A percentile compares a stretch with the other conserved stretches of the same genome.
Conservation (phyloP, 352 stramenopile genomes). For the Thraustochytrium striatum region DNA sequence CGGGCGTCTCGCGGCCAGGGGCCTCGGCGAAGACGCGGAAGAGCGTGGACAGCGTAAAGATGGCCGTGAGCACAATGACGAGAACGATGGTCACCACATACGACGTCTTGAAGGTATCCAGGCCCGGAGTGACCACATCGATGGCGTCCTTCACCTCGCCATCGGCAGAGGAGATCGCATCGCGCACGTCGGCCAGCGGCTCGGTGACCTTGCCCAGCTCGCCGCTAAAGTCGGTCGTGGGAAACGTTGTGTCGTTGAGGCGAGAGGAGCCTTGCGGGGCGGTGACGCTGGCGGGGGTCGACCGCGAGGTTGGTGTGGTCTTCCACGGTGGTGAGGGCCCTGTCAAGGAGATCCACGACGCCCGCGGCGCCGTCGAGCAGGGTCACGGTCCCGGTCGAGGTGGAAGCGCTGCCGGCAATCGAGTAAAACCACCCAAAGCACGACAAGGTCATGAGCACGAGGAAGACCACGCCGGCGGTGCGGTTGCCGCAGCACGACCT, state of each 20-base stretch:
- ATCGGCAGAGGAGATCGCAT: neutral
- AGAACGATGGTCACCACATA: neutral
- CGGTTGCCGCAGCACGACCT: constrained; percentile 11
- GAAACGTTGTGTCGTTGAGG: constrained; percentile 14
- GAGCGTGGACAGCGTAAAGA: constrained; percentile 34
- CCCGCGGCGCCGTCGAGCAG: neutral
- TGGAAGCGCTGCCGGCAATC: constrained; percentile 11
- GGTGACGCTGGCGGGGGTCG: neutral
- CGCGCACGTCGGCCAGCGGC: neutral
- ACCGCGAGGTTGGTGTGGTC: neutral
- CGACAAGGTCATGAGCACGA: constrained; percentile 10
- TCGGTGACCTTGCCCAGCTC: neutral
- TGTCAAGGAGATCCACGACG: neutral
- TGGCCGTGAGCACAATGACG: constrained; percentile 23
- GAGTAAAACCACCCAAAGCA: constrained; percentile 44
- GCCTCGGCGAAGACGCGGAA: neutral
- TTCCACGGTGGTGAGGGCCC: neutral
- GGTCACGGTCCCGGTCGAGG: neutral
- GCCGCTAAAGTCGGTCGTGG: neutral
- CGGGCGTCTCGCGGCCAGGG: neutral
- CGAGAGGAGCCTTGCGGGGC: no score
- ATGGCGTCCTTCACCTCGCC: neutral
- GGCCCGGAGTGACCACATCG: neutral
- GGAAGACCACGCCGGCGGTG: neutral
- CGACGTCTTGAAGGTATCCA: neutral